Conservation (phyloP, 176 grass and related monocot genomes). For the Oryza meyeriana region DNA sequence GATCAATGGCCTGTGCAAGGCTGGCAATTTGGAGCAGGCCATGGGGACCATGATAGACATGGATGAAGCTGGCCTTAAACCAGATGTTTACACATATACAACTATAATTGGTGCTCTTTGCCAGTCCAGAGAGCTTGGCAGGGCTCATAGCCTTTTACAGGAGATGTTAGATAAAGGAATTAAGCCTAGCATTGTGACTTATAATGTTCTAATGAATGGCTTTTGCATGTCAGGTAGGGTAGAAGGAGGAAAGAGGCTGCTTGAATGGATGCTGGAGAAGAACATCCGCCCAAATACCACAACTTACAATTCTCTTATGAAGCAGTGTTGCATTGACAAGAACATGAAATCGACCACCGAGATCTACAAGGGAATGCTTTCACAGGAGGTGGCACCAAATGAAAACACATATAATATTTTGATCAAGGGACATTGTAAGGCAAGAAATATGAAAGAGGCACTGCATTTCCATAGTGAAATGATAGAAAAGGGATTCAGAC, state of each 20-base stretch:
- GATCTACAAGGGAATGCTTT: conserved; percentile 71
- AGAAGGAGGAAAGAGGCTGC: conserved; percentile 69
- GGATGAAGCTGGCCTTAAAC: conserved; percentile 55
- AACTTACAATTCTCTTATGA: conserved; percentile 93
- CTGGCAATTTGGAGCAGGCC: conserved; percentile 79
- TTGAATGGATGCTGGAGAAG: conserved; percentile 90
- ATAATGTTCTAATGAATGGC: conserved; percentile 95
- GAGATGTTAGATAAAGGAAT: conserved; percentile 95
- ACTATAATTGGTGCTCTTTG: conserved; percentile 86
- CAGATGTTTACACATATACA: conserved; percentile 87
- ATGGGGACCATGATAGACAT: conserved; percentile 80
- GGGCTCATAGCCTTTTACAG: conserved; percentile 63
- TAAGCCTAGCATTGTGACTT: conserved; percentile 82
- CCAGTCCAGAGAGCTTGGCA: conserved; percentile 69
- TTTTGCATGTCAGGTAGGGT: conserved; percentile 82
- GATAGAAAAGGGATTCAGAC: conserved; percentile 65
- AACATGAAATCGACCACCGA: conserved; percentile 81
- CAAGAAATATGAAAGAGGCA: conserved; percentile 94
- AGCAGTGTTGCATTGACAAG: conserved; percentile 70
- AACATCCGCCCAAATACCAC: conserved; percentile 52
- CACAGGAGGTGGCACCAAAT: conserved; percentile 49
- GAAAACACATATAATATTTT: conserved; percentile 96
- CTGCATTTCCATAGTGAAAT: conserved; percentile 79
- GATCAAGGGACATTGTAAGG: conserved; percentile 80
- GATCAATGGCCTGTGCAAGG: conserved; percentile 92